These are phyloP conservation scores for Brettanomyces sp. DNA, from an alignment of 805 yeast species.

Conservation along the genomic window DNA sequence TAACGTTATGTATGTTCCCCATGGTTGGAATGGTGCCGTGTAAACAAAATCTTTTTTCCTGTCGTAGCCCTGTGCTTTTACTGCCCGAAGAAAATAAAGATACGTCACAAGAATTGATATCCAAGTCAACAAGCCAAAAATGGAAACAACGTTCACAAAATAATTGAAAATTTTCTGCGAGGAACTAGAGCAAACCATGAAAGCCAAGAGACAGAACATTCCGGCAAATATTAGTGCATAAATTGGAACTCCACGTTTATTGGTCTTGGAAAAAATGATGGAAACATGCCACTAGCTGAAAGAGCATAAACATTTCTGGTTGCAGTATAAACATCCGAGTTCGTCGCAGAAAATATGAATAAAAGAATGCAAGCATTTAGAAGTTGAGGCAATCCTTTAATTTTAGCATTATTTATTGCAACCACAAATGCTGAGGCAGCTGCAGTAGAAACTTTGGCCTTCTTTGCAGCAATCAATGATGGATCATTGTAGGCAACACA, in stretches of 20 bases:
- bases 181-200: slow-evolving; percentile 53
- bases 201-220: slow-evolving; percentile 55
- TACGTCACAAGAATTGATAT: slow-evolving; percentile 59
- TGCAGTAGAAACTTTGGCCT: slow-evolving; percentile 44
- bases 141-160: slow-evolving; percentile 69
- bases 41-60: slow-evolving; percentile 46
- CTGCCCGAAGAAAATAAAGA: slow-evolving; percentile 55
- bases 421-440: slow-evolving; percentile 75
- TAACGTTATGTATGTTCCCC: slow-evolving; percentile 53
- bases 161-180: slow-evolving; percentile 53
- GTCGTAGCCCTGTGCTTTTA: slow-evolving; percentile 57
- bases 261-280: slow-evolving; percentile 54
- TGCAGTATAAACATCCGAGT: slow-evolving; percentile 69
- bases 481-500: slow-evolving; percentile 46
- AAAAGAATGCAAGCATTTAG: slow-evolving; percentile 70
- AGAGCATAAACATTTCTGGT: slow-evolving; percentile 68
- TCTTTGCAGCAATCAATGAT: slow-evolving; percentile 33
- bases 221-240: slow-evolving; percentile 43
- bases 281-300: slow-evolving; percentile 68
- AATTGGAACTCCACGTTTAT: slow-evolving; percentile 63
- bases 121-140: slow-evolving; percentile 72
- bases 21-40: slow-evolving; percentile 62
- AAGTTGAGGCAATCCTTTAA: slow-evolving; percentile 60
- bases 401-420: slow-evolving; percentile 62
- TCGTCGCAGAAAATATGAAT: slow-evolving; percentile 74